Percentiles rank a stretch among this genome's conserved stretches.
Conservation (phyloP, 2,329 filamentous ascomycete genomes). For the Blastomyces parvus region DNA sequence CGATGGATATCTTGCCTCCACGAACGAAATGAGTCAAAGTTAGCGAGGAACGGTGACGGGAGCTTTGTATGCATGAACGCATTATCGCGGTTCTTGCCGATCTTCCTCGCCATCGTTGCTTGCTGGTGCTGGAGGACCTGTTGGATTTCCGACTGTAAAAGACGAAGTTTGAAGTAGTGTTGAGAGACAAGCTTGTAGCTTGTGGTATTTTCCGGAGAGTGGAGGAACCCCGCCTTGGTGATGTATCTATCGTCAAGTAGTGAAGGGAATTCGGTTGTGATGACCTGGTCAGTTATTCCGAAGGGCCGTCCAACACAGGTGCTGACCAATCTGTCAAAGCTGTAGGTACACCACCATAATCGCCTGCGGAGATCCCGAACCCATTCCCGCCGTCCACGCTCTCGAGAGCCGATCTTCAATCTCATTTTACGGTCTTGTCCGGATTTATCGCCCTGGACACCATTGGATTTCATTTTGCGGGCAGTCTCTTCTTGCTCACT, state of each 20-base stretch:
- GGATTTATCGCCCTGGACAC: slow-evolving; percentile 10
- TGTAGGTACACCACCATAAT: slow-evolving; percentile 96
- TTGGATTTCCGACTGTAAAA: slow-evolving; percentile 88
- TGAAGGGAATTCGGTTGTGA: slow-evolving; percentile 91
- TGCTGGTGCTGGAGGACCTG: slow-evolving; percentile 91
- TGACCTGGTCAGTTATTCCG: slow-evolving; percentile 89
- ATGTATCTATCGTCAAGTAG: slow-evolving; percentile 81
- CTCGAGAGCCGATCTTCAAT: slow-evolving; percentile 40
- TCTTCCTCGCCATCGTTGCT: slow-evolving; percentile 63
- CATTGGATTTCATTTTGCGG: slow-evolving; percentile 10
- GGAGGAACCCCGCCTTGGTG: slow-evolving; percentile 63
- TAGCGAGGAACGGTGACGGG: slow-evolving; percentile 73
- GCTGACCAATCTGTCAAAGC: slow-evolving; percentile 86
- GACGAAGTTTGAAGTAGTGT: slow-evolving; percentile 80
- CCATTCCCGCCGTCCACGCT: slow-evolving; percentile 67
- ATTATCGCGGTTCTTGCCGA: slow-evolving; percentile 55
- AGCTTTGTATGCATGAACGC: slow-evolving; percentile 66
- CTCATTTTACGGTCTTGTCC: slow-evolving; percentile 14
- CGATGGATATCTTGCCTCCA: slow-evolving; percentile 85
- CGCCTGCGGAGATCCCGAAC: slow-evolving; percentile 74
- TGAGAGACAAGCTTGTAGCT: slow-evolving; percentile 87
- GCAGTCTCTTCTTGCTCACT: slow-evolving; percentile 28
- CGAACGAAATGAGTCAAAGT: slow-evolving; percentile 73
- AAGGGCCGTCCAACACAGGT: slow-evolving; percentile 89
- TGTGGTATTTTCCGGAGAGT: slow-evolving; percentile 50